Percentiles rank a stretch among this genome's conserved stretches.
Conservation (phyloP, 208 protist species). For the Acanthamoeba royreba region DNA sequence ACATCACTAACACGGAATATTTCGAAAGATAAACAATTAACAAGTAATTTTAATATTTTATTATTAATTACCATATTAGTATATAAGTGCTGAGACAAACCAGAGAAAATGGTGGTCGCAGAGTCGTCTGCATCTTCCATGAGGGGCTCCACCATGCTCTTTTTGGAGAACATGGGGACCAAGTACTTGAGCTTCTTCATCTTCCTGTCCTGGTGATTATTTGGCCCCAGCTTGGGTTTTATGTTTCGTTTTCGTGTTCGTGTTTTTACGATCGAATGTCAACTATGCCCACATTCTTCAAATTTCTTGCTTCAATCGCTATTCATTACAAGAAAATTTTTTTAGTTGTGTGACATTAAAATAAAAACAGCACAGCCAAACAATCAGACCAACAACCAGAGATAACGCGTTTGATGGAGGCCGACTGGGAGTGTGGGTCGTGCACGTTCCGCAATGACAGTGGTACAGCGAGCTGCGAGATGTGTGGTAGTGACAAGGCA, state of each 20-base stretch:
- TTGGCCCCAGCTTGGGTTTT: no score
- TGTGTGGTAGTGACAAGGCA: not conserved
- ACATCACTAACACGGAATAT: not conserved
- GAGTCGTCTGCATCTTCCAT: no score
- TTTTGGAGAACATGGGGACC: not conserved
- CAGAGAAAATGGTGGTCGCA: not conserved
- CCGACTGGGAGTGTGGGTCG: constrained; percentile 68
- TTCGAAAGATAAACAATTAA: not conserved
- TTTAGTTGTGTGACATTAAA: no score
- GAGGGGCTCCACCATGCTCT: not conserved
- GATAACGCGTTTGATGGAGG: constrained; percentile 51
- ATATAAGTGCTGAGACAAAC: not conserved
- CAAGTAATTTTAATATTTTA: not conserved
- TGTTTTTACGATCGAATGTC: not conserved
- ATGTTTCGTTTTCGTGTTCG: no score
- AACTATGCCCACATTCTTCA: no score
- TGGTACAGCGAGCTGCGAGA: not conserved
- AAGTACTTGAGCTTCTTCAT: not conserved
- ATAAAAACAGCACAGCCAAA: not conserved
- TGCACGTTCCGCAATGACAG: constrained; percentile 33
- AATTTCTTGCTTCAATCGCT: not conserved
- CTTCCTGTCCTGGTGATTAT: no score
- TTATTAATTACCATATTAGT: no score
- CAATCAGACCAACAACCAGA: constrained; percentile 43
- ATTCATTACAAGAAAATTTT: no score